Conservation (phyloP, 164 flowering plant species). For the Sedum album region DNA sequence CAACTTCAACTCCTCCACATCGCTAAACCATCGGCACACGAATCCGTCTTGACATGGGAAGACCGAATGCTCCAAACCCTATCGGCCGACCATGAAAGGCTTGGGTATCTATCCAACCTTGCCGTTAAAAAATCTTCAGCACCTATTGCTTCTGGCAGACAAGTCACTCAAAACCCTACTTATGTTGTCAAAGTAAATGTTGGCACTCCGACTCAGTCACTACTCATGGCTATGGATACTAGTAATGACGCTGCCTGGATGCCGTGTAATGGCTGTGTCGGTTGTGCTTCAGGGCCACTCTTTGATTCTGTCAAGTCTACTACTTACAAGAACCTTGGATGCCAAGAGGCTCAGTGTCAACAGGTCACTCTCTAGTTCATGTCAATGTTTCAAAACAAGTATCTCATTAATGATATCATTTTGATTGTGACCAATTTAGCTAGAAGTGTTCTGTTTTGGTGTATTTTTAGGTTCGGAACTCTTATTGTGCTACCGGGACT, state of each 20-base stretch:
- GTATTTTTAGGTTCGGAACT: conserved; percentile 44
- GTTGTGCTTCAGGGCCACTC: conserved; percentile 49
- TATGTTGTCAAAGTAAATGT: conserved; percentile 58
- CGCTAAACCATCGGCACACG: background rate
- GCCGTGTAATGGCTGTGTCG: conserved; percentile 83
- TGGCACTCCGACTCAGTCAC: conserved; percentile 70
- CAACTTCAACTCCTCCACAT: conserved; percentile 2
- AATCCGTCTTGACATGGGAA: background rate
- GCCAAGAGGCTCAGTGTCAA: conserved; percentile 55
- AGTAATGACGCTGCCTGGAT: conserved; percentile 86
- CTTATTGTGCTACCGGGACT: conserved; percentile 35
- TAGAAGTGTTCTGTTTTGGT: too few species aligned
- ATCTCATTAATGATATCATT: too few species aligned
- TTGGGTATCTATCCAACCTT: conserved; percentile 25
- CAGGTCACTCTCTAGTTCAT: conserved; percentile 36
- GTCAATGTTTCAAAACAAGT: background rate
- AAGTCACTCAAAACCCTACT: conserved; percentile 56
- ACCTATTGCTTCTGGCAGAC: conserved; percentile 75
- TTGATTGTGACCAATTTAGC: too few species aligned
- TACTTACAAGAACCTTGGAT: conserved; percentile 43
- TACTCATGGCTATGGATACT: conserved; percentile 77
- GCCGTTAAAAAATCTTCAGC: conserved; percentile 36
- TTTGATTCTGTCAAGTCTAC: conserved; percentile 45
- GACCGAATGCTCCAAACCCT: conserved; percentile 27
- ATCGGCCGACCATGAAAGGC: conserved; percentile 33